Conservation (phyloP, 73 alveolate species). For the Paraurostyla sp. region DNA sequence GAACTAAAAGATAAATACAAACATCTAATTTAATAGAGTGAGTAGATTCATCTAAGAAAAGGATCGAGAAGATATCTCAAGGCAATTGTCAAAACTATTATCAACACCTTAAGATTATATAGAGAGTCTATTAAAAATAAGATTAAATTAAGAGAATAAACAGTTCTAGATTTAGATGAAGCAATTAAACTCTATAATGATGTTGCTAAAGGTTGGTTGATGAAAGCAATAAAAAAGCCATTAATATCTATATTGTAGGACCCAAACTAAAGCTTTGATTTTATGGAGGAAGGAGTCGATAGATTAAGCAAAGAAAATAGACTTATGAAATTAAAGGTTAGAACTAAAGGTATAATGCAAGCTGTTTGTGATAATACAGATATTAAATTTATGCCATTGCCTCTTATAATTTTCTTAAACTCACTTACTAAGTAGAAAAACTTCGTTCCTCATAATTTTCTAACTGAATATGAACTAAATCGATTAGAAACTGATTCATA, state of each 20-base stretch:
- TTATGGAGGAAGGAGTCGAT: conserved; percentile 6
- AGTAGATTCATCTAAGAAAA: background rate
- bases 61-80: conserved; percentile 31
- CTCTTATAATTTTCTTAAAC: conserved; percentile 52
- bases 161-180: conserved; percentile 55
- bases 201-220: conserved; percentile 71
- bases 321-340: conserved; percentile 66
- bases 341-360: conserved; percentile 59
- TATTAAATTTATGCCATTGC: conserved; percentile 56
- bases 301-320: background rate
- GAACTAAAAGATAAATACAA: conserved; percentile 28
- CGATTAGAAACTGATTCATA: conserved; percentile 43
- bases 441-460: conserved; percentile 68
- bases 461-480: conserved; percentile 72
- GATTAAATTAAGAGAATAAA: background rate
- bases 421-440: conserved; percentile 7
- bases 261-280: conserved; percentile 33
- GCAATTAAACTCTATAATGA: conserved; percentile 61
- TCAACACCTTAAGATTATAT: background rate
- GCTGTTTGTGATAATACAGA: conserved; percentile 22
- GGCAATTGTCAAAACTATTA: conserved; percentile 29
- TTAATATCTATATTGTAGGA: conserved; percentile 26
- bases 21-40: background rate
- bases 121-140: conserved; percentile 11
- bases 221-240: conserved; percentile 59